phyloP scores from a whole-genome alignment of 129 eudicot genomes.

The Helianthus tuberosus region DNA sequence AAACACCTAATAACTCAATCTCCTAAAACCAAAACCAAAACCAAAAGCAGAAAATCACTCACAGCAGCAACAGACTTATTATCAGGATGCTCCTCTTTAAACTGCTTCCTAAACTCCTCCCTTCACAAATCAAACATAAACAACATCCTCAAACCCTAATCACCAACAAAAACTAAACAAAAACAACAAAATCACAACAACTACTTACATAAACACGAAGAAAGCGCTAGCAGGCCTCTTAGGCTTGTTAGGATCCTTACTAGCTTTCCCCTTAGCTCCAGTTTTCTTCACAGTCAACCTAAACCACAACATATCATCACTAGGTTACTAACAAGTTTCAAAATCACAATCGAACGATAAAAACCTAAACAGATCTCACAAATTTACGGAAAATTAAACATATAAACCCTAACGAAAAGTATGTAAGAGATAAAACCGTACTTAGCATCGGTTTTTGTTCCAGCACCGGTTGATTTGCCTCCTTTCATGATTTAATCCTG shows the following conservation, averaged over 20 bases:
- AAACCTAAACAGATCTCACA: neutral
- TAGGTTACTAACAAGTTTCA: neutral
- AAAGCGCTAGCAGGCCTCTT: slow-evolving; percentile 96
- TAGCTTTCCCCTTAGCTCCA: slow-evolving; percentile 48
- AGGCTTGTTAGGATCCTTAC: slow-evolving; percentile 91
- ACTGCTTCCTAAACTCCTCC: slow-evolving; percentile 74
- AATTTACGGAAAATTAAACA: neutral
- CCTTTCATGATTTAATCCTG: slow-evolving; percentile 57
- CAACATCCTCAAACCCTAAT: neutral
- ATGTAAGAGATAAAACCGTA: slow-evolving; percentile 6
- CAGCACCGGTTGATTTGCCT: slow-evolving; percentile 55
- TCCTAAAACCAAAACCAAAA: neutral
- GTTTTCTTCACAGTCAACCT: slow-evolving; percentile 79
- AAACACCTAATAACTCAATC: neutral
- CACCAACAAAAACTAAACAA: neutral
- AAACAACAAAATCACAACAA: neutral
- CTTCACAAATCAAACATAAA: slow-evolving; percentile 24
- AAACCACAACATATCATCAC: neutral
- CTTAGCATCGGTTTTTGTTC: slow-evolving; percentile 46
- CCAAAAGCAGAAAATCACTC: slow-evolving; percentile 23
- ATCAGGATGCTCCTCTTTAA: slow-evolving; percentile 63
- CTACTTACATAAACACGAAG: slow-evolving; percentile 72
- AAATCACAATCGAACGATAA: neutral
- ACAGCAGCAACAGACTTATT: slow-evolving; percentile 84
- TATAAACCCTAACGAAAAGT: neutral